Base-by-base conservation (phyloP, 2,329 filamentous ascomycete species). In the Geosmithia morbida region DNA sequence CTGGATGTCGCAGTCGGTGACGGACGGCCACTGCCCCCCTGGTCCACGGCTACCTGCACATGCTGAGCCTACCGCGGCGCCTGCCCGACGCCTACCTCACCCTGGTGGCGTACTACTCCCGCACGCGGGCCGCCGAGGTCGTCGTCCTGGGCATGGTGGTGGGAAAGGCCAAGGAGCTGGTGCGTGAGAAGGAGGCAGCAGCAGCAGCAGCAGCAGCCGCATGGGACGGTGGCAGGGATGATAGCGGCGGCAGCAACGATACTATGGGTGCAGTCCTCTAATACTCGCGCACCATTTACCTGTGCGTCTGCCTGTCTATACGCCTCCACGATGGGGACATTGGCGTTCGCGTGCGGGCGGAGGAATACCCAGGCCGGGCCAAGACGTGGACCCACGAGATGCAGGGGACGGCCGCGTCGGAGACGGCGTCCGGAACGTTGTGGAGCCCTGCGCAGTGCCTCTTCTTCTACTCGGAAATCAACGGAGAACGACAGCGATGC, bases 271-370 rank as follows among this genome's bases (percentile, higher is more conserved):
- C 33, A 37, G 11, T 37, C 11, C 3, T 3, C 11, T 11, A 37
- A 3, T 37, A 37, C 33, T 37, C 33, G 33, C 33, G 33, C 33
- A 37, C 33, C 5, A 5, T 37, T 11, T 33, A 48, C 7, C 45
- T 51, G 14, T 39, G 48, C 2, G 20, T 51, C 6, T 49, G 43
- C 16, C 40, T 44, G 8, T 18, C 46, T 17, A 48, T 51, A n/a
- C 41, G 48, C 14, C 49, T 51, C 19, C 49, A 49, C n/a, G 49
- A 51, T 33, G 49, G 49, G 2, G 47, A 51, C 33, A 47, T 49
- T 13, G 30, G 37, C 13, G 41, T 45, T n/a, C 45, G 49, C n/a
- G 29, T 37, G 14, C 43, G 46, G 8, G 48, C 45, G 14, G 49
- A 51, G 17, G 14, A 22, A 2, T 14, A 42, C 16, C 19, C 44